Evolutionary conservation across 148 eudicot species (phyloP).

Genomic region (Selenicereus undatus): DNA sequence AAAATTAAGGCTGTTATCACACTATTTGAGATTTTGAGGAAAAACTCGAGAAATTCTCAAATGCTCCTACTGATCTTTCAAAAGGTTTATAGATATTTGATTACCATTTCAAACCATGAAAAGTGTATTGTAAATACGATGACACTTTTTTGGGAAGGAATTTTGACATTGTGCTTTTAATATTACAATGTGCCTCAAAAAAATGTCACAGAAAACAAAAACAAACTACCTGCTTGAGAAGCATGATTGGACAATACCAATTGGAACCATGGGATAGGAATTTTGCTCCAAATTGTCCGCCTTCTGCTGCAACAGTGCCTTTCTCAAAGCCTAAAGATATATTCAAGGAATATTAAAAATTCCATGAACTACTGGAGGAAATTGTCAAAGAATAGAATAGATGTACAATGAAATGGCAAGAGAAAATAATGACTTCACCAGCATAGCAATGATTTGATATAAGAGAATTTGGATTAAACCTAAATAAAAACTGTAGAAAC

Average conservation of each 20-base stretch:
- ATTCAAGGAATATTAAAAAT: conserved; percentile 1
- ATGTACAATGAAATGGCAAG: background rate
- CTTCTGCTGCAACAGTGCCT: conserved; percentile 46
- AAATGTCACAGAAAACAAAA: background rate
- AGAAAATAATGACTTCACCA: background rate
- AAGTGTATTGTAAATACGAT: no score
- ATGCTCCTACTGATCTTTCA: no score
- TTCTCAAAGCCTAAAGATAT: conserved; percentile 58
- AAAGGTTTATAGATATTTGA: no score
- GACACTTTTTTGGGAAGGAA: no score
- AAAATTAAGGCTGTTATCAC: no score
- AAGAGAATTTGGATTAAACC: no score
- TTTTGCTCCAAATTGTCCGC: conserved; percentile 32
- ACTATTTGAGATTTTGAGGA: no score
- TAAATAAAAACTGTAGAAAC: background rate
- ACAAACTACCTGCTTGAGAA: conserved; percentile 76
- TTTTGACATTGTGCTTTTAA: no score
- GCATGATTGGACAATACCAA: conserved; percentile 72
- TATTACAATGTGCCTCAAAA: background rate
- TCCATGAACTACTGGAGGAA: background rate
- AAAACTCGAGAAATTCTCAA: no score
- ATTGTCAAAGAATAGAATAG: background rate
- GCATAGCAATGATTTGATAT: background rate
- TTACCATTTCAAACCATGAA: no score
- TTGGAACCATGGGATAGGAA: conserved; percentile 80